Evolutionary conservation across 306 rosid genomes (phyloP), one percentile per base, ranked within the genome.

Genomic region (Acacia acuminata): DNA sequence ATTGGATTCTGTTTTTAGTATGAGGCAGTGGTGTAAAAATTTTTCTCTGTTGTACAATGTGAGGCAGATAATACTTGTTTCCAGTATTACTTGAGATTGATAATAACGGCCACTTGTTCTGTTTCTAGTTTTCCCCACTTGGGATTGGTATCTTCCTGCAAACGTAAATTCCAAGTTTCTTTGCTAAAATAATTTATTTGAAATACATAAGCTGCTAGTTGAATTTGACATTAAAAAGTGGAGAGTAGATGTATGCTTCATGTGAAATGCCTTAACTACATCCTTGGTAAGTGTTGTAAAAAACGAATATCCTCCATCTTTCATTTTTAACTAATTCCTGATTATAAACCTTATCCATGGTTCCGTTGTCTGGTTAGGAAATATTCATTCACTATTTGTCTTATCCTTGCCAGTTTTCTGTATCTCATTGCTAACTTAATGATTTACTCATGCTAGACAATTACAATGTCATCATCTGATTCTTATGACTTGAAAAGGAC

Each of bases 401-500:
- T 73, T 78, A 7, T 42, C 40, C 16, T 40, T 71, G 6, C 8
- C 8, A 11, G 75, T 71, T 45, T 71, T 47, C 24, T 70, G 16
- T 22, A 38, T 17, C 71, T 7, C 27, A 61, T 16, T 36, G 51
- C 85, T 77, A 44, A 80, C 77, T 51, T 22, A 8, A 68, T 70
- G 50, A 19, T 72, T 48, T 50, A 51, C 75, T 19, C 82, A 27
- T 81, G 45, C 67, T 82, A 93, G 97, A 77, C 81, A 82, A 91
- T 90, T 79, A 89, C 94, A 60, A 77, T 79, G 80, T 51, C 89
- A 58, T 58, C 87, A 80, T 82, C 81, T 77, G 89, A 85, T 71
- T 90, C 91, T 1, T 81, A 70, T 55, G 91, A 93, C 80, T 68
- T 77, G 25, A 68, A 65, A 76, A 88, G 98, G 91, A 90, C 92